Base-by-base conservation (phyloP, 225 moss, liverwort and hornwort genomes). In the Pseudisothecium myosuroides region DNA sequence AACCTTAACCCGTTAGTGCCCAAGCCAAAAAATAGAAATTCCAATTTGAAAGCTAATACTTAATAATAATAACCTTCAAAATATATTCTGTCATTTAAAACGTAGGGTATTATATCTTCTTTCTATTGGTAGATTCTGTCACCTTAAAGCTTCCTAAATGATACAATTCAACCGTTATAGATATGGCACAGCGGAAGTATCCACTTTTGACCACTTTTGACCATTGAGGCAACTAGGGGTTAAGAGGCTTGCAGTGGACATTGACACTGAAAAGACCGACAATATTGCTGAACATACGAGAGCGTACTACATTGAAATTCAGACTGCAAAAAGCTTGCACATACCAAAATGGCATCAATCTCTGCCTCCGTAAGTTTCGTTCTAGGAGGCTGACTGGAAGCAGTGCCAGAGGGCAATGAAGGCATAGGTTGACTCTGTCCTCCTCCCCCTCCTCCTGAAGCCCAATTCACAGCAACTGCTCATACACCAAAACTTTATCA, bases 301-400 rank as follows among this genome's bases (percentile, higher is more conserved):
- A 79, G 31, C 39, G 79, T 49, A 54, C 2, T 41, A 56, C 37
- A 76, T 81, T 56, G 60, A 83, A 54, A 47, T 54, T 43, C 47
- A 89, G 50, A 43, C 28, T 72, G 11, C 14, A 45, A 45, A 45
- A 71, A 82, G 58, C 26, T 65, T 76, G 61, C 27, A 85, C 83
- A 78, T 88, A 94, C 94, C 91, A 94, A 89, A 83, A 94, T 88
- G 28, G 90, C 81, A 28, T 94, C 91, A 80, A 94, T 91, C 83
- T 94, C 94, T 85, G 88, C 91, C 81, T 88, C 27, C 26, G 93
- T 87, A 31, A 93, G 89, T 76, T 32, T 80, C 22, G 92, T 88
- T 63, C 93, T 90, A 76, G 87, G 88, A 88, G 94, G 92, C 79
- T 94, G 94, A 83, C 91, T 93, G 63, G 90, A 78, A 37, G 93